Evolutionary conservation across 2,329 filamentous ascomycete genomes (phyloP), one percentile per base, ranked within the genome.

Genomic region (Phyllosticta capitalensis): DNA sequence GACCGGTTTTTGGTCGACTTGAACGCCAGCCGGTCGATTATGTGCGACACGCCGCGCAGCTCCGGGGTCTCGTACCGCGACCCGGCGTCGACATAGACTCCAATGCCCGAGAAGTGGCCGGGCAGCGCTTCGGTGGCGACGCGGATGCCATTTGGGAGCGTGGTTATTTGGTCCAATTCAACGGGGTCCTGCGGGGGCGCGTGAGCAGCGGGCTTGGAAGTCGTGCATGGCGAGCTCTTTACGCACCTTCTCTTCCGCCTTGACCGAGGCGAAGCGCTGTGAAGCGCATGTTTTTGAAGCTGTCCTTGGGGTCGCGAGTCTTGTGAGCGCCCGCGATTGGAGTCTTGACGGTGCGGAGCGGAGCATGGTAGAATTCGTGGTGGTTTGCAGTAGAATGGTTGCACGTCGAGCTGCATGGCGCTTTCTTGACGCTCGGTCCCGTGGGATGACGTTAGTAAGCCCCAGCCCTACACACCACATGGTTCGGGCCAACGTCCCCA

Each of bases 91-190:
- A 99, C 84, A 76, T 96, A 99, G 63, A 97, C 90, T 52, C 94
- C 94, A 17, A 99, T 88, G 55, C 91, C 94, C 3, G 92, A 89
- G 74, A 99, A 99, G 66, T 92, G 92, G 50, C 94, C 94, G 1
- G 92, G 92, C 10, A 97, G 82, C 60, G 92, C 91, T 73, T 99
- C 94, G 52, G 92, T 96, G 22, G 94, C 94, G 61, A 99, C 90
- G 61, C 92, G 89, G 65, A 99, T 78, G 69, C 94, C 94, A 81
- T 99, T 99, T 55, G 90, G 79, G 17, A 99, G 83, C 1, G 87
- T 92, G 7, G 92, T 95, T 68, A 97, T 87, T 65, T 87, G 80
- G 73, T 96, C 90, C 67, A 96, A 83, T 64, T 96, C 90, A 54
- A 86, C 86, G 14, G 90, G 90, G 70, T 97, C 92, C 84, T 89